phyloP scores from a whole-genome alignment of 208 protist species.

The Trypanosoma congolense region DNA sequence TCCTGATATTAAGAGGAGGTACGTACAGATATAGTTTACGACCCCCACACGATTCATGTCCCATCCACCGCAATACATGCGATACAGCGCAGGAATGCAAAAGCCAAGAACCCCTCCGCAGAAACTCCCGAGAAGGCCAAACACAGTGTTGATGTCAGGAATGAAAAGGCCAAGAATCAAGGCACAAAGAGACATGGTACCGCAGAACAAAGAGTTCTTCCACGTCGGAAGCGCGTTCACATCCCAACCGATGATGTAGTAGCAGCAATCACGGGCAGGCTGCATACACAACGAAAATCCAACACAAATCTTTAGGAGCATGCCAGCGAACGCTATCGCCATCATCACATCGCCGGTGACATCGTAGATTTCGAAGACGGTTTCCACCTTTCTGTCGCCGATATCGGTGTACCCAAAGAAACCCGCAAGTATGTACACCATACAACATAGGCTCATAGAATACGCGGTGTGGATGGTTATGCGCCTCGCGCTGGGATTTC shows the following conservation, averaged over 20 bases:
- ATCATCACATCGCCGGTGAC: conserved; percentile 38
- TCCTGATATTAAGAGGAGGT: conserved; percentile 65
- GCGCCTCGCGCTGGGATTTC: conserved; percentile 10
- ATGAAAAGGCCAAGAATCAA: conserved; percentile 76
- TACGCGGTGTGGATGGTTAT: conserved; percentile 33
- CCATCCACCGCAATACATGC: conserved; percentile 76
- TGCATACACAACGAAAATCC: conserved; percentile 59
- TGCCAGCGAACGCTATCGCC: conserved; percentile 39
- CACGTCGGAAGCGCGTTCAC: conserved; percentile 49
- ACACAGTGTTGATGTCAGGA: conserved; percentile 63
- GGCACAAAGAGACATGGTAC: conserved; percentile 44
- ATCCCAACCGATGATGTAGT: conserved; percentile 48
- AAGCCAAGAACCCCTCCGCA: conserved; percentile 79
- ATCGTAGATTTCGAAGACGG: conserved; percentile 54
- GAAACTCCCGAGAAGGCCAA: conserved; percentile 73
- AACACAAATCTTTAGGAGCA: conserved; percentile 60
- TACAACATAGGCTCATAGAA: conserved; percentile 40
- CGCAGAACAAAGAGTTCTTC: conserved; percentile 46
- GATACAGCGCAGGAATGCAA: conserved; percentile 76
- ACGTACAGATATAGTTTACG: conserved; percentile 69
- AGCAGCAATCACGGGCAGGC: conserved; percentile 52
- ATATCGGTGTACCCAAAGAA: conserved; percentile 82
- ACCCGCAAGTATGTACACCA: conserved; percentile 71
- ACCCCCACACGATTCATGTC: conserved; percentile 40
- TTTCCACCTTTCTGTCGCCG: conserved; percentile 26